Percentiles rank a stretch among this genome's conserved stretches.
phyloP scores from a whole-genome alignment of 2,329 filamentous ascomycete species.

The Calonectria fujianensis region DNA sequence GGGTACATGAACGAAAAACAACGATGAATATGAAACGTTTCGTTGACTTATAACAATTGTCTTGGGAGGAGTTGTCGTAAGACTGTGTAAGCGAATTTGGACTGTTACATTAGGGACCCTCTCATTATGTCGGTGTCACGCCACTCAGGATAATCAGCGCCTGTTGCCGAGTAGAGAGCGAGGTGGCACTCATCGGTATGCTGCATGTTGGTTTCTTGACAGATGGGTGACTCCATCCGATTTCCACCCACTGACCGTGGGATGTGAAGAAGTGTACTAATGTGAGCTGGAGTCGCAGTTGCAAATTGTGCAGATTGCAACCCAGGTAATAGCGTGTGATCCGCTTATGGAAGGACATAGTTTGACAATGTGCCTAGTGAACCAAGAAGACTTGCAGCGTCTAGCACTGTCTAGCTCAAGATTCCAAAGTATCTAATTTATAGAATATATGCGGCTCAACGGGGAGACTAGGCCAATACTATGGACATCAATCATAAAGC shows the following conservation, averaged over 20 bases:
- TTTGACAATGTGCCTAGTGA: neutral
- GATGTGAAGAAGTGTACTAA: too few species aligned
- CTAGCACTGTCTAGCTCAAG: neutral
- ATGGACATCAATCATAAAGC: neutral
- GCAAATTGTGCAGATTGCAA: neutral
- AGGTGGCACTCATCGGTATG: neutral
- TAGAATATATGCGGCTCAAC: slow-evolving; percentile 16
- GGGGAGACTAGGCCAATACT: neutral
- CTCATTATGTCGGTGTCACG: neutral
- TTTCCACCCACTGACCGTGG: too few species aligned
- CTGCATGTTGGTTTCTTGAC: neutral
- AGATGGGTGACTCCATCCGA: neutral
- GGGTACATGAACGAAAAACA: neutral
- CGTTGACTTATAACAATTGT: too few species aligned
- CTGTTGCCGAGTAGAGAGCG: neutral
- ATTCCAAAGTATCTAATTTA: neutral
- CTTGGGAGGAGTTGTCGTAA: neutral
- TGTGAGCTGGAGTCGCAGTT: neutral
- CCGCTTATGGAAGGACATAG: neutral
- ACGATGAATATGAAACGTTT: neutral
- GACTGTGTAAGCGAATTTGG: neutral
- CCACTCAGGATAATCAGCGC: neutral
- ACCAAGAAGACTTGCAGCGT: neutral
- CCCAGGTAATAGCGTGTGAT: neutral
- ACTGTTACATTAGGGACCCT: neutral